Conservation (phyloP, 768 basidiomycete genomes). For the Trametes cingulata region DNA sequence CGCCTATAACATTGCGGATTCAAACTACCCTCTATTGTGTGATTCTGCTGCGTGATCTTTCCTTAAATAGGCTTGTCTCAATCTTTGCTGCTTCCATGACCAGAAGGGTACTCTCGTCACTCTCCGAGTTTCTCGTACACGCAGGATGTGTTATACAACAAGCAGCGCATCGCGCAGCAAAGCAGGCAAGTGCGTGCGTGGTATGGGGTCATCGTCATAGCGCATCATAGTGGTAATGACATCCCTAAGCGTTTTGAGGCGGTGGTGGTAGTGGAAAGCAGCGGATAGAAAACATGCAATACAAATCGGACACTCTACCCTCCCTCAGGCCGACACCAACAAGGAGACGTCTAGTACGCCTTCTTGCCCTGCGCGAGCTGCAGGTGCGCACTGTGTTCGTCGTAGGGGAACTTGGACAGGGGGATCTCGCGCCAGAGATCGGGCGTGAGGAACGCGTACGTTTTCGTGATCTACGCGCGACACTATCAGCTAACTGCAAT, state of each 20-base stretch:
- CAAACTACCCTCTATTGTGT: no score
- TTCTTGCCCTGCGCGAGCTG: slow-evolving; percentile 82
- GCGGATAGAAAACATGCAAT: slow-evolving; percentile 20
- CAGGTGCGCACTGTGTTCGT: slow-evolving; percentile 93
- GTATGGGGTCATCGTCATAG: slow-evolving; percentile 9
- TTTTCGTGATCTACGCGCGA: slow-evolving; percentile 82
- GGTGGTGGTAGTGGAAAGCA: slow-evolving; percentile 14
- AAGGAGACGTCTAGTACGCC: slow-evolving; percentile 46
- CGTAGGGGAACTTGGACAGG: slow-evolving; percentile 85
- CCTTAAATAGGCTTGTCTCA: no score
- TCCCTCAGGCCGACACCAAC: slow-evolving; percentile 2
- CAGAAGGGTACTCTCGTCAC: no score
- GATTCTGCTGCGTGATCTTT: no score
- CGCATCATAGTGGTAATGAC: slow-evolving; percentile 16
- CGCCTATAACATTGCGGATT: no score
- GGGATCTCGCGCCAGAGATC: slow-evolving; percentile 97
- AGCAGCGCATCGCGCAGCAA: slow-evolving; percentile 4
- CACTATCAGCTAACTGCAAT: neutral
- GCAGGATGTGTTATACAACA: slow-evolving; percentile 12
- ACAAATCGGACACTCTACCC: slow-evolving; percentile 20
- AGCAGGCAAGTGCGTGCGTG: neutral
- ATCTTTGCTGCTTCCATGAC: no score
- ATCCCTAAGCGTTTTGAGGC: slow-evolving; percentile 15
- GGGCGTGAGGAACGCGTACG: slow-evolving; percentile 97
- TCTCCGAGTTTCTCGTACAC: neutral